A percentile compares a stretch with the other conserved stretches of the same genome.
These are phyloP conservation scores for Gamsiella multidivaricata DNA, from an alignment of 192 early-diverging fungal species.

Conservation along the genomic window DNA sequence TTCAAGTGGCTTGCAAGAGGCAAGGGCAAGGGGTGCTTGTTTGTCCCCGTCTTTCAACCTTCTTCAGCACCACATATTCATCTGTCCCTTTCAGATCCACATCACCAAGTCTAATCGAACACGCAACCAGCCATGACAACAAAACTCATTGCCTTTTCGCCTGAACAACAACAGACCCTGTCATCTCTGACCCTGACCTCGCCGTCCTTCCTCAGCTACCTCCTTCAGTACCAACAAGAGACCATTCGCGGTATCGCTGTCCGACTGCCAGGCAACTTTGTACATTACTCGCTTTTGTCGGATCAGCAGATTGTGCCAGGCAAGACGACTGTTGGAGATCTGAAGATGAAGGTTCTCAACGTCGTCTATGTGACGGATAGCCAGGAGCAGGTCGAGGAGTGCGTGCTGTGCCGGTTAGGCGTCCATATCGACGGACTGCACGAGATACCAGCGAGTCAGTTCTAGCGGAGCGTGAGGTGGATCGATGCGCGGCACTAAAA, in stretches of 20 bases:
- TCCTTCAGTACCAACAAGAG: conserved; percentile 50
- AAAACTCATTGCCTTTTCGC: conserved; percentile 50
- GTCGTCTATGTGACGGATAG: conserved; percentile 45
- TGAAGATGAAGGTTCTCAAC: conserved; percentile 54
- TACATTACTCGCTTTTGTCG: conserved; percentile 40
- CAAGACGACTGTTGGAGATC: conserved; percentile 47
- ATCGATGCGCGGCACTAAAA: too few relatives aligned
- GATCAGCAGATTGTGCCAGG: conserved; percentile 39
- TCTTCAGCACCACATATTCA: too few relatives aligned
- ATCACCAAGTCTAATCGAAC: too few relatives aligned
- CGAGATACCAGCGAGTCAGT: conserved; percentile 8
- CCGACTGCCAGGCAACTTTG: conserved; percentile 48
- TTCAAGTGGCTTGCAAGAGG: too few relatives aligned
- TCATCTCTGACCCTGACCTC: conserved; percentile 33
- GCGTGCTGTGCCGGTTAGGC: conserved; percentile 44
- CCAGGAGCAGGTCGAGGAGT: conserved; percentile 39
- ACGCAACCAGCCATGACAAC: conserved; percentile 51
- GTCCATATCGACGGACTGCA: conserved; percentile 47
- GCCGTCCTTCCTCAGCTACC: conserved; percentile 44
- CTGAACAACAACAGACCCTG: conserved; percentile 37
- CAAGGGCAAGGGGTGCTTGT: too few relatives aligned
- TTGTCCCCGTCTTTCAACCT: too few relatives aligned
- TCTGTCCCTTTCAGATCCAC: too few relatives aligned
- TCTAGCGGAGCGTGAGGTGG: conserved; percentile 4
- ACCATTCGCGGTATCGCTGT: conserved; percentile 50